Evolutionary conservation across 495 filamentous ascomycete species (phyloP).

Genomic region (Bacidia gigantensis): DNA sequence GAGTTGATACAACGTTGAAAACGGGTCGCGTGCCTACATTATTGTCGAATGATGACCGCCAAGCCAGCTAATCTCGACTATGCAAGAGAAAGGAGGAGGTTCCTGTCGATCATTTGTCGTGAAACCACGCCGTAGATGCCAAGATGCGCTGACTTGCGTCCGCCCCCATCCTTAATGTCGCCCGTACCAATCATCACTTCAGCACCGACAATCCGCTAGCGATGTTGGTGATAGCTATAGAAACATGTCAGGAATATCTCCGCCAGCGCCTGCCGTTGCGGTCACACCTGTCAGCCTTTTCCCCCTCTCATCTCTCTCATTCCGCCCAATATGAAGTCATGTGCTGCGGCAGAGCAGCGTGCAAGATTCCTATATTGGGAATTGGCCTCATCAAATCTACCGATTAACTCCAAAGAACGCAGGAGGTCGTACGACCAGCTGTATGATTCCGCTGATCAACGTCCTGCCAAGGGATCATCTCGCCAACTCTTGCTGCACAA

Average conservation of each 20-base stretch:
- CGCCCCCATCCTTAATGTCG: neutral
- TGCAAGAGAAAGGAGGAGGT: neutral
- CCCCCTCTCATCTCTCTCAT: too few relatives aligned
- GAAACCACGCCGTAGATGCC: neutral
- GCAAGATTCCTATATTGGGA: neutral
- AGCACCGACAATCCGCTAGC: neutral
- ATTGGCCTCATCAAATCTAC: too few relatives aligned
- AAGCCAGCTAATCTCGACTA: too few relatives aligned
- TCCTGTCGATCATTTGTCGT: neutral
- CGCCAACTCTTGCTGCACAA: neutral
- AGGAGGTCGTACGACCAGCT: neutral
- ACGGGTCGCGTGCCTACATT: too few relatives aligned
- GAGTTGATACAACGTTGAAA: too few relatives aligned
- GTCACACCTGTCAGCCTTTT: too few relatives aligned
- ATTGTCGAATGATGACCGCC: too few relatives aligned
- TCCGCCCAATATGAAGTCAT: neutral
- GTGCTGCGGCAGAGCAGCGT: neutral
- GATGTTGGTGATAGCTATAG: neutral
- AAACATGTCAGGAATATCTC: too few relatives aligned
- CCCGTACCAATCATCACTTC: neutral
- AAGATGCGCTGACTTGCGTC: neutral
- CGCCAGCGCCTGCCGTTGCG: neutral
- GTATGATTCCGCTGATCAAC: neutral
- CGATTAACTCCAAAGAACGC: too few relatives aligned
- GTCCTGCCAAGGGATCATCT: neutral